phyloP scores from a whole-genome alignment of 2,329 filamentous ascomycete genomes.

The Elsinoe fawcettii region DNA sequence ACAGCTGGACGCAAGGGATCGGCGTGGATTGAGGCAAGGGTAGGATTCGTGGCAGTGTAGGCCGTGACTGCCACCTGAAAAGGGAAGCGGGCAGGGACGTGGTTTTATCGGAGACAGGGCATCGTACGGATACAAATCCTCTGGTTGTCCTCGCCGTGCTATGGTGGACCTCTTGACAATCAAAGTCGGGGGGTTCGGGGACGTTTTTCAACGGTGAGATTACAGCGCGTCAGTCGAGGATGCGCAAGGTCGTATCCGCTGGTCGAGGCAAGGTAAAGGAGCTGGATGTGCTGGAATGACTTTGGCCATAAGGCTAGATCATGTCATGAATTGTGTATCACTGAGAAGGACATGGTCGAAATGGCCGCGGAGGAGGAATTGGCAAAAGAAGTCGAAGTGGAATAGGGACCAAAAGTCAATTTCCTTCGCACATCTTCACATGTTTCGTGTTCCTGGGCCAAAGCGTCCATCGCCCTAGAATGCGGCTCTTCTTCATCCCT shows the following conservation, averaged over 20 bases:
- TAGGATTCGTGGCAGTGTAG: background rate
- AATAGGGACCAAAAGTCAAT: background rate
- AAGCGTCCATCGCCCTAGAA: too few relatives aligned
- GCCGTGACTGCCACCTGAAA: background rate
- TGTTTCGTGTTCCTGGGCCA: too few relatives aligned
- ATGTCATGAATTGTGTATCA: background rate
- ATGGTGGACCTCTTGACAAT: background rate
- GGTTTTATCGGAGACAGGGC: background rate
- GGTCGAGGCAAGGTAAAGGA: slow-evolving; percentile 1
- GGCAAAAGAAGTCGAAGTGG: background rate
- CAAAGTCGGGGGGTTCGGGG: background rate
- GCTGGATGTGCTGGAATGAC: slow-evolving; percentile 7
- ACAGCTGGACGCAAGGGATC: background rate
- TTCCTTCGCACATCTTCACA: background rate
- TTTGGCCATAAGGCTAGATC: background rate
- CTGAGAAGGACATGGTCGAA: background rate
- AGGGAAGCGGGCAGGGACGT: background rate
- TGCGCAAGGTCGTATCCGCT: slow-evolving; percentile 9
- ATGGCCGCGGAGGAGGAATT: background rate
- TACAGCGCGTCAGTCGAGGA: slow-evolving; percentile 1
- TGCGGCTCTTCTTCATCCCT: background rate
- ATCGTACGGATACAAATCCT: background rate
- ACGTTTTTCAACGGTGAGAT: slow-evolving; percentile 8
- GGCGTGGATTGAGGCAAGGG: background rate
- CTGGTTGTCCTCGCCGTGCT: background rate